These are phyloP conservation scores for Rusavskia elegans DNA, from an alignment of 495 filamentous ascomycete genomes.

Conservation along the genomic window DNA sequence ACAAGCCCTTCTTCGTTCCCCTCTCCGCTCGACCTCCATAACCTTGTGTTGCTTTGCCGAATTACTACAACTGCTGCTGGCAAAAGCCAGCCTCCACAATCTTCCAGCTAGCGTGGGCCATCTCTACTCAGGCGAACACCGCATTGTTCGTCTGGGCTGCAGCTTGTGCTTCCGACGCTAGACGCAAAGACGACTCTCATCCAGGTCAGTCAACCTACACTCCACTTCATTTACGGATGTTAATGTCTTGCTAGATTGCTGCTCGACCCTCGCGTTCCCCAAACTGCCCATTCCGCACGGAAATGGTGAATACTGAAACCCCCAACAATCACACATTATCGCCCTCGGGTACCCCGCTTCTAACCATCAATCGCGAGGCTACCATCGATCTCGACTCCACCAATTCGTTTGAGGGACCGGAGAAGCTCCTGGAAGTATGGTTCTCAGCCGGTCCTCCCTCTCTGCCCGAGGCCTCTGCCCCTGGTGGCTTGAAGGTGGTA, in stretches of 20 bases:
- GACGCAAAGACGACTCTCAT: not conserved
- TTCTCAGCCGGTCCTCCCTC: constrained; percentile 56
- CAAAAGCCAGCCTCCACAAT: constrained; percentile 17
- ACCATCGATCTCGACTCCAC: constrained; percentile 87
- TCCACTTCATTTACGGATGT: not conserved
- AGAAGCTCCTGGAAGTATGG: constrained; percentile 98
- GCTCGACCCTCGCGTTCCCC: not conserved
- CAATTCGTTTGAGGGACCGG: constrained; percentile 97
- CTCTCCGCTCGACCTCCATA: constrained; percentile 80
- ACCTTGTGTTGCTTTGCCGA: constrained; percentile 31
- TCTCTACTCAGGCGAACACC: constrained; percentile 82
- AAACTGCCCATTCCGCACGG: constrained; percentile 12
- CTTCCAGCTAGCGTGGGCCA: constrained; percentile 52
- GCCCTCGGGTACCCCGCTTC: constrained; percentile 67
- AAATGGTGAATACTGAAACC: constrained; percentile 73
- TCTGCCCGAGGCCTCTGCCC: constrained; percentile 52
- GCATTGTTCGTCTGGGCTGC: constrained; percentile 80
- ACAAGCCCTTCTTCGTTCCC: constrained; percentile 64
- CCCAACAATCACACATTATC: constrained; percentile 66
- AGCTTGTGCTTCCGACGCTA: constrained; percentile 39
- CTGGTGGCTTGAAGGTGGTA: constrained; percentile 75
- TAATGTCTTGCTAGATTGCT: not conserved
- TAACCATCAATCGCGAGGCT: constrained; percentile 95
- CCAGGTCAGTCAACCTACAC: not conserved
- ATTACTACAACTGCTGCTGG: constrained; percentile 33